These are phyloP conservation scores for Fusarium ambrosium DNA, from an alignment of 2,329 filamentous ascomycete species.

Conservation along the genomic window DNA sequence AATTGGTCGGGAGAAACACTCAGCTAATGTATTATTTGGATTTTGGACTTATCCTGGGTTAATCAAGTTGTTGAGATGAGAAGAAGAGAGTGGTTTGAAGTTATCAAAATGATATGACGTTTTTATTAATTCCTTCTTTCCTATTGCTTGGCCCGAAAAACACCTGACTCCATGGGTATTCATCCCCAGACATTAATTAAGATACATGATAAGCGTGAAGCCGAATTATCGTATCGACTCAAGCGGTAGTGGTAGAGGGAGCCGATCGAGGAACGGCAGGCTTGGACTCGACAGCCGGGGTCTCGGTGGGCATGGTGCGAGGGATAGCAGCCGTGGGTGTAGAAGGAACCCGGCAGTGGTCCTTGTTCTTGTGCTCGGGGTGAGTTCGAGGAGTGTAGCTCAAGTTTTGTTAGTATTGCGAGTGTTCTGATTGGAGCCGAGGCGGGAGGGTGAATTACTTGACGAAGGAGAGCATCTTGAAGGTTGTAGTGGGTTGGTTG, in stretches of 20 bases:
- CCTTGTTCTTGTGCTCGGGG: slow-evolving; percentile 42
- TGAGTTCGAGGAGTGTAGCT: slow-evolving; percentile 41
- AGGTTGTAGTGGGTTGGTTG: not conserved
- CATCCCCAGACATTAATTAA: slow-evolving; percentile 12
- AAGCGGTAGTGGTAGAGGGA: slow-evolving; percentile 21
- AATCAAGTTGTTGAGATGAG: not conserved
- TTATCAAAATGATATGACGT: not conserved
- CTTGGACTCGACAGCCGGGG: slow-evolving; percentile 24
- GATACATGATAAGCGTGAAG: not conserved
- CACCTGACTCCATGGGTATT: slow-evolving; percentile 29
- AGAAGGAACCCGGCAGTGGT: slow-evolving; percentile 39
- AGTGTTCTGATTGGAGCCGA: not conserved
- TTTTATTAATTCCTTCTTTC: not conserved
- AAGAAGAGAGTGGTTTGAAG: not conserved
- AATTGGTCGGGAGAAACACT: slow-evolving; percentile 30
- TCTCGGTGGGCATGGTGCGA: slow-evolving; percentile 19
- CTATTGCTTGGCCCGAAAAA: slow-evolving; percentile 13
- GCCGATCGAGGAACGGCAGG: slow-evolving; percentile 25
- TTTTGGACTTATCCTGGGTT: not conserved
- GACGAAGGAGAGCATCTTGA: slow-evolving; percentile 42
- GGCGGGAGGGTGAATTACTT: slow-evolving; percentile 20
- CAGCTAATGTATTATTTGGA: slow-evolving; percentile 24
- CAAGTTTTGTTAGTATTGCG: slow-evolving; percentile 6
- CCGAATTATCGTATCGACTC: not conserved
- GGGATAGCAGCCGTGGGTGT: slow-evolving; percentile 25